Percentiles rank a stretch among this genome's conserved stretches.
phyloP scores from a whole-genome alignment of 2,329 filamentous ascomycete species.

The Fusarium napiforme region DNA sequence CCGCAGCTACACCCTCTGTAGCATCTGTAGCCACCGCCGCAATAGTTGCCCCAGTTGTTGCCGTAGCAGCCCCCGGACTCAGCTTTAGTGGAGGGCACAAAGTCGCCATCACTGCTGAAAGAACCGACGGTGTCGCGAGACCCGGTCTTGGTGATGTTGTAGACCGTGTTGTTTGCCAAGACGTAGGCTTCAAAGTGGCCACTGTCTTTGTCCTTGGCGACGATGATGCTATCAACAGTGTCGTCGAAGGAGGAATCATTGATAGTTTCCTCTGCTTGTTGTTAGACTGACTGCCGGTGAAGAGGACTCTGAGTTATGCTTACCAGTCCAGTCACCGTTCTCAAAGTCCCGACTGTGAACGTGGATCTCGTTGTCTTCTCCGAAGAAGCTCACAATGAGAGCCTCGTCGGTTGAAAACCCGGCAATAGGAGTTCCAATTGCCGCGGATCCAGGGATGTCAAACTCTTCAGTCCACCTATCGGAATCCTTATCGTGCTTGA shows the following conservation, averaged over 20 bases:
- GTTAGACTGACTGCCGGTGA: rapidly evolving
- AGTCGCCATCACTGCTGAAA: not conserved
- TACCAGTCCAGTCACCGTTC: not conserved
- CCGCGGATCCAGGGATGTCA: not conserved
- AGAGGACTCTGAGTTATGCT: rapidly evolving
- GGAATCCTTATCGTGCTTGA: not conserved
- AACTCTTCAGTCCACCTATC: rapidly evolving
- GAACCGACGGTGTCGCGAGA: not conserved
- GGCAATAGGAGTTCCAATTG: not conserved
- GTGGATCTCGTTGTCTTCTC: not conserved
- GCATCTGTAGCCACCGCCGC: not conserved
- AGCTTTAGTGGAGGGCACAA: not conserved
- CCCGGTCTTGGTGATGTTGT: not conserved
- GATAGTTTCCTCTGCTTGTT: not conserved
- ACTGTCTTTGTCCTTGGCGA: not conserved
- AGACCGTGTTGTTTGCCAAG: not conserved
- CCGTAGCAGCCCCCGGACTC: not conserved
- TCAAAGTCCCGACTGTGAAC: not conserved
- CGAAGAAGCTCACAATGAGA: not conserved
- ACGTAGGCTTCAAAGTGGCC: not conserved
- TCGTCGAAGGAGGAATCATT: not conserved
- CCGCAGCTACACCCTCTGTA: not conserved
- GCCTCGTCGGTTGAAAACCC: not conserved
- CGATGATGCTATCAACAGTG: not conserved
- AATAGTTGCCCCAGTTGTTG: not conserved